Conservation (phyloP, 257 asterid species). For the Eucommia ulmoides region DNA sequence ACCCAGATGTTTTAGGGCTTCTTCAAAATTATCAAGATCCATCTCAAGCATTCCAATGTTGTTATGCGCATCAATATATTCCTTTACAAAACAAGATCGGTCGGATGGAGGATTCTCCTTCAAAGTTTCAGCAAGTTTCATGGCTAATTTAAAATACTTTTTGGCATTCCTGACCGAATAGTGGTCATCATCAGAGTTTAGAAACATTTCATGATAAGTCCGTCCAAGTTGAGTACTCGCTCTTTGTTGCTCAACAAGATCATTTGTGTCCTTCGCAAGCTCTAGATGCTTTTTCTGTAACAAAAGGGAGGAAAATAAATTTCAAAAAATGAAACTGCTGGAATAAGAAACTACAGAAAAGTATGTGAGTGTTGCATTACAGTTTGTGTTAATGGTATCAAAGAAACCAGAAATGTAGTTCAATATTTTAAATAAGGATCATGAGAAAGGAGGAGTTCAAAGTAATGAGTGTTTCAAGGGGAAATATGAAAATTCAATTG, state of each 20-base stretch:
- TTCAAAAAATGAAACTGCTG: neutral
- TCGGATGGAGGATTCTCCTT: slow-evolving; percentile 30
- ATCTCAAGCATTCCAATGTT: slow-evolving; percentile 90
- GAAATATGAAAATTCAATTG: neutral
- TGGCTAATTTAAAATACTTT: slow-evolving; percentile 58
- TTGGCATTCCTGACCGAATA: slow-evolving; percentile 52
- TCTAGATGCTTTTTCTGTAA: slow-evolving; percentile 78
- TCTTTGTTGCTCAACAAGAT: slow-evolving; percentile 85
- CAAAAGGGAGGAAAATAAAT: neutral
- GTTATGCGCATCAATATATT: slow-evolving; percentile 86
- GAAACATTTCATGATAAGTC: slow-evolving; percentile 79
- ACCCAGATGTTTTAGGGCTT: slow-evolving; percentile 52
- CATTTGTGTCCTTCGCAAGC: slow-evolving; percentile 56
- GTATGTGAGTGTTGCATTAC: neutral
- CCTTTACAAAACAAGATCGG: slow-evolving; percentile 42
- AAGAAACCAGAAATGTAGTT: neutral
- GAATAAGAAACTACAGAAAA: slow-evolving; percentile 3
- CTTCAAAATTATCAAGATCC: slow-evolving; percentile 71
- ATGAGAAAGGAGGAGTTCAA: neutral
- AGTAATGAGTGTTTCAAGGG: neutral
- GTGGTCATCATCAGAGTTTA: slow-evolving; percentile 71
- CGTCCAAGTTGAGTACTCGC: slow-evolving; percentile 97
- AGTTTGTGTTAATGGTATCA: neutral
- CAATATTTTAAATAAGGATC: neutral
- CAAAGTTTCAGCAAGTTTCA: slow-evolving; percentile 53